These are phyloP conservation scores for Funneliformis geosporum DNA, from an alignment of 192 early-diverging fungal species.

Conservation along the genomic window DNA sequence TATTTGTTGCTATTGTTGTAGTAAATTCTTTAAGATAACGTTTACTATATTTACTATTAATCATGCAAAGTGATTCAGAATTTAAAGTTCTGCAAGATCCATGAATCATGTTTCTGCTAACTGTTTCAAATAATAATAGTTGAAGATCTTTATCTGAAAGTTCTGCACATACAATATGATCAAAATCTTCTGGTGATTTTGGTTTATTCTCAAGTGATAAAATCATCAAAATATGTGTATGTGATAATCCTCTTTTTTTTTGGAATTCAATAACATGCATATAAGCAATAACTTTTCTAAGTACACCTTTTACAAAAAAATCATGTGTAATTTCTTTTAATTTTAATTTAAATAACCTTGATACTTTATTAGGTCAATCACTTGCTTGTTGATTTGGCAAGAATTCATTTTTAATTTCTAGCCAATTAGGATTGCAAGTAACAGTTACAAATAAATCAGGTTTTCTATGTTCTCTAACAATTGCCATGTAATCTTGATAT, in stretches of 20 bases:
- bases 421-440: constrained; percentile 36
- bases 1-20: not conserved
- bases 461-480: no score
- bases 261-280: constrained; percentile 45
- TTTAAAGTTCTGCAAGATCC: no score
- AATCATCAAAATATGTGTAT: constrained; percentile 42
- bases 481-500: no score
- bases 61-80: no score
- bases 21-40: no score
- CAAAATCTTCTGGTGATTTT: constrained; percentile 26
- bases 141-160: constrained; percentile 31
- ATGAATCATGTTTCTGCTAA: no score
- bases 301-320: constrained; percentile 9
- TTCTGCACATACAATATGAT: constrained; percentile 33
- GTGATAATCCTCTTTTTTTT: constrained; percentile 42
- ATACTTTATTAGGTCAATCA: constrained; percentile 32
- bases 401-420: constrained; percentile 23
- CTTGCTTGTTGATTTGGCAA: not conserved
- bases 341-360: constrained; percentile 32
- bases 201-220: constrained; percentile 20
- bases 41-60: no score
- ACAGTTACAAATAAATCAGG: constrained; percentile 39
- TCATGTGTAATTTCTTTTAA: constrained; percentile 24
- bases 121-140: no score
- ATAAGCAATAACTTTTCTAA: constrained; percentile 38